Evolutionary conservation across 768 basidiomycete genomes (phyloP).

Genomic region (Russula ochroleuca): DNA sequence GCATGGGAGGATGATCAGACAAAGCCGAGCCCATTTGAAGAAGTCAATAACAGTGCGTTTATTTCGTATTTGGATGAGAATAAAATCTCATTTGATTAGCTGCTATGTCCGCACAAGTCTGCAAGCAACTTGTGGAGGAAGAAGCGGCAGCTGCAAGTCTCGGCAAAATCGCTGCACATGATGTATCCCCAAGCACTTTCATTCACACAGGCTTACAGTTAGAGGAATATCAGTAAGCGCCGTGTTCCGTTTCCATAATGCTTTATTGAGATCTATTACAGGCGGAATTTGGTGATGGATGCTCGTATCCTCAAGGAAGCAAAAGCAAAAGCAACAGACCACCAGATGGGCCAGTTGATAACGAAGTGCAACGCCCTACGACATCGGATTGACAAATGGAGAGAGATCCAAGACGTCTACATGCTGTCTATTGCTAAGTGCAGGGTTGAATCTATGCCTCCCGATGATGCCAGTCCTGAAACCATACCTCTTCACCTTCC

Average conservation of each 20-base stretch:
- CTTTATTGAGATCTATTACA: neutral
- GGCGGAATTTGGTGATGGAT: neutral
- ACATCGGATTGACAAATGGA: neutral
- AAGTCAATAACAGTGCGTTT: neutral
- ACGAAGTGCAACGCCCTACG: neutral
- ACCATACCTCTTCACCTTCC: neutral
- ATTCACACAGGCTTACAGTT: neutral
- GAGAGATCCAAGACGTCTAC: neutral
- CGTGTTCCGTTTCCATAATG: neutral
- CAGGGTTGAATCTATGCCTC: neutral
- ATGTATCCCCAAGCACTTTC: neutral
- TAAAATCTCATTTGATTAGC: neutral
- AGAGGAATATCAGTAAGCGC: neutral
- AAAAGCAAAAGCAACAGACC: neutral
- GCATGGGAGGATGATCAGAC: neutral
- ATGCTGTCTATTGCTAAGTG: neutral
- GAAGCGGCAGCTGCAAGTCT: neutral
- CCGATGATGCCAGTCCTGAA: neutral
- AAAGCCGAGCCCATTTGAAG: neutral
- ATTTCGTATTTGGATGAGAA: neutral
- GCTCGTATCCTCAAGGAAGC: neutral
- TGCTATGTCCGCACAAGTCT: neutral
- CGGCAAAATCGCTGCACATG: neutral
- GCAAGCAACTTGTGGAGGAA: slow-evolving; percentile 1
- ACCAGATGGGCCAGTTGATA: neutral